Evolutionary conservation across 2,329 filamentous ascomycete species (phyloP).

Genomic region (Berkeleyomyces rouxiae): DNA sequence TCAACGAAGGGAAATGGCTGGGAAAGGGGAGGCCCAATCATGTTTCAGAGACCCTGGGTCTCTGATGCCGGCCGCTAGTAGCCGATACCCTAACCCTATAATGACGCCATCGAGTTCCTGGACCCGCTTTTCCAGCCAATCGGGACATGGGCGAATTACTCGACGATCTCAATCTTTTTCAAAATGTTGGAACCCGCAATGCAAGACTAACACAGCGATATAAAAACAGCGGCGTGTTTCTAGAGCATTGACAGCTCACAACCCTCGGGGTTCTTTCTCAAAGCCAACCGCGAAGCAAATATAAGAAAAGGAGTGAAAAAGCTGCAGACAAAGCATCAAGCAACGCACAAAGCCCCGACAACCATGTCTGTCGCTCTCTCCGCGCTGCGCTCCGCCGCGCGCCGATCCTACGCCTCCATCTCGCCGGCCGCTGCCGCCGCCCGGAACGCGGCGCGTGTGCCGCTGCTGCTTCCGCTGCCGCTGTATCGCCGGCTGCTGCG

Average conservation of each 20-base stretch:
- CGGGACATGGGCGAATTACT: not conserved
- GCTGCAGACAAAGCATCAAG: not conserved
- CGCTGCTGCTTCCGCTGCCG: constrained; percentile 71
- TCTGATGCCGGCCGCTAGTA: not conserved
- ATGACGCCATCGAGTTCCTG: not conserved
- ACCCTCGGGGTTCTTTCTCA: too few relatives aligned
- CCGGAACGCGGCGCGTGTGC: constrained; percentile 31
- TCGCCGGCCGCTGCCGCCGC: constrained; percentile 13
- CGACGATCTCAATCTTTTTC: not conserved
- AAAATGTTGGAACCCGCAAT: not conserved
- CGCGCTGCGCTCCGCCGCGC: not conserved
- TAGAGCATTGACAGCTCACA: too few relatives aligned
- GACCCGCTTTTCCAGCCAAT: not conserved
- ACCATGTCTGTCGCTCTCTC: not conserved
- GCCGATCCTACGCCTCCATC: constrained; percentile 1
- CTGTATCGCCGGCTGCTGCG: constrained; percentile 79
- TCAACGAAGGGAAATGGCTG: not conserved
- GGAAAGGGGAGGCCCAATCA: not conserved
- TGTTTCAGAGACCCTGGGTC: not conserved
- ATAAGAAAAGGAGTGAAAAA: not conserved
- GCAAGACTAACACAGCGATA: too few relatives aligned
- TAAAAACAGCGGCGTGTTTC: too few relatives aligned
- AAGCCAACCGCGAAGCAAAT: too few relatives aligned
- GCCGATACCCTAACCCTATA: not conserved
- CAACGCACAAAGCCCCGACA: not conserved